phyloP scores from a whole-genome alignment of 345 rosid genomes.

The Gossypium raimondii region DNA sequence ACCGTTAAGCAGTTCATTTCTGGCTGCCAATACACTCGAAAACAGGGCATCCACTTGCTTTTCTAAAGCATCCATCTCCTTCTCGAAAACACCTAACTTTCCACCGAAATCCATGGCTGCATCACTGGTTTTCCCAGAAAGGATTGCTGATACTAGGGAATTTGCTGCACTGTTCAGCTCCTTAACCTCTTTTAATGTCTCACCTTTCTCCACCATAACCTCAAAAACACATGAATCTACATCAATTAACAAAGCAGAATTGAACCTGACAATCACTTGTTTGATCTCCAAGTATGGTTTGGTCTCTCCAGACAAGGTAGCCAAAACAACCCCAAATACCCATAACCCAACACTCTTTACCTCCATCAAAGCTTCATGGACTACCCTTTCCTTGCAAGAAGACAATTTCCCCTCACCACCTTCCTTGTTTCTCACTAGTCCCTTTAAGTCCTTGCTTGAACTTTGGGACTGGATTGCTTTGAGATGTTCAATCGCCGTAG shows the following conservation, averaged over 20 bases:
- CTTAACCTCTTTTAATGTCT: constrained; percentile 35
- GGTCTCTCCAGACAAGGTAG: constrained; percentile 41
- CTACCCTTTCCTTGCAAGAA: constrained; percentile 34
- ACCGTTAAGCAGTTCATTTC: constrained; percentile 47
- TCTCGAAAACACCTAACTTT: constrained; percentile 37
- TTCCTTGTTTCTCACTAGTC: constrained; percentile 2
- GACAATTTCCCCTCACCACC: constrained; percentile 12
- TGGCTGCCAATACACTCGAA: constrained; percentile 37
- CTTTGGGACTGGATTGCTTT: constrained; percentile 26
- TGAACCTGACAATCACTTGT: constrained; percentile 17
- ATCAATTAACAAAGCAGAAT: constrained; percentile 21
- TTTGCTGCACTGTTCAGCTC: constrained; percentile 42
- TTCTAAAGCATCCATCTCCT: constrained; percentile 34
- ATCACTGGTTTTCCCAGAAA: constrained; percentile 15
- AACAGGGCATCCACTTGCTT: constrained; percentile 45
- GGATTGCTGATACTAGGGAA: constrained; percentile 34
- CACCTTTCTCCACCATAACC: constrained; percentile 24
- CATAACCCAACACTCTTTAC: constrained; percentile 39
- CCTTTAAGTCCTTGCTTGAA: constrained; percentile 14
- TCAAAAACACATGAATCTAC: constrained; percentile 27
- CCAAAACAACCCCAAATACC: constrained; percentile 39
- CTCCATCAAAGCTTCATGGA: constrained; percentile 41
- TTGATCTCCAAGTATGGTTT: constrained; percentile 35
- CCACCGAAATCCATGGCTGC: constrained; percentile 40
- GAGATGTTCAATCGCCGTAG: constrained; percentile 31